These are phyloP conservation scores for Coniophora puteana DNA, from an alignment of 1,284 basidiomycete genomes.

Conservation along the genomic window DNA sequence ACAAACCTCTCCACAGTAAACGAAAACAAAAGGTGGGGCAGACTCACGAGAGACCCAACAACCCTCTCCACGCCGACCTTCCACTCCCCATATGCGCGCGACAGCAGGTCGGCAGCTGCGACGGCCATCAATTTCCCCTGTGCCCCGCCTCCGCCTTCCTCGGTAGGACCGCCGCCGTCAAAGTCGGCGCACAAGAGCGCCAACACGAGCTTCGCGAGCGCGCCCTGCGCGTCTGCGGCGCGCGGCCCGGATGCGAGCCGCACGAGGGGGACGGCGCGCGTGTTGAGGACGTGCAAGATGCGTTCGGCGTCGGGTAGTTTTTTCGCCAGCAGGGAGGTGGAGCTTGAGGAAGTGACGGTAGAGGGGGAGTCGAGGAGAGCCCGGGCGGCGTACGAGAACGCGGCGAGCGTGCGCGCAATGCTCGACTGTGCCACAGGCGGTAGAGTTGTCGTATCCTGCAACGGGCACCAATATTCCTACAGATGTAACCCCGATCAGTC, in stretches of 20 bases:
- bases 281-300: conserved; percentile 41
- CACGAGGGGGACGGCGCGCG: conserved; percentile 46
- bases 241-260: conserved; percentile 22
- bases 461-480: conserved; percentile 47
- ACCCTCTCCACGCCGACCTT: no score
- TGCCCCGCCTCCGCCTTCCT: background rate
- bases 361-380: background rate
- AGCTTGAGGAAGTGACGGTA: no score
- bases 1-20: no score
- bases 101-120: no score
- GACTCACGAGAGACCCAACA: no score
- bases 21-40: no score
- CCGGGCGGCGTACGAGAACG: conserved; percentile 23
- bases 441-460: conserved; percentile 20
- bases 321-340: conserved; percentile 1
- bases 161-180: no score
- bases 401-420: conserved; percentile 36
- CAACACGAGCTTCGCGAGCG: conserved; percentile 8
- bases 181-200: conserved; percentile 2
- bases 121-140: no score
- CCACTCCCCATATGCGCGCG: no score
- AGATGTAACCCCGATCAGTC: conserved; percentile 1
- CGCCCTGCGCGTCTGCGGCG: conserved; percentile 25
- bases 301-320: conserved; percentile 21
- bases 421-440: conserved; percentile 34